Conservation (phyloP, 2,329 filamentous ascomycete genomes). For the Esteya vermicola region DNA sequence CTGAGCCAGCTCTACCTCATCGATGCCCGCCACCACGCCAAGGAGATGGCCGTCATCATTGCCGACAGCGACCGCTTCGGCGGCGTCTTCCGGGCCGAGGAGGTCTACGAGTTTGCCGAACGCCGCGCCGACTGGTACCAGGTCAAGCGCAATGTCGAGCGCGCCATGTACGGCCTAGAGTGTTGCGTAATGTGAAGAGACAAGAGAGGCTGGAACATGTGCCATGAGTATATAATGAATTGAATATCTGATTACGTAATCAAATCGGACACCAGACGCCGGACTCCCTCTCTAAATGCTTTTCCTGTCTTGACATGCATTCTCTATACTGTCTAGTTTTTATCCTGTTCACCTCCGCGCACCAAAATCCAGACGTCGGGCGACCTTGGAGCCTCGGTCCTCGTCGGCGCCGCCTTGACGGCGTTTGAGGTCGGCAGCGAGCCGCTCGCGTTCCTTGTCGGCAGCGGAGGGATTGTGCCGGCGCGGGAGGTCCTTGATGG, state of each 20-base stretch:
- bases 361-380: slow-evolving; percentile 70
- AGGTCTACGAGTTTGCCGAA: slow-evolving; percentile 96
- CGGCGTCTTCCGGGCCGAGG: slow-evolving; percentile 86
- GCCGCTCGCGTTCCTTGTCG: slow-evolving; percentile 29
- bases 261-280: no score
- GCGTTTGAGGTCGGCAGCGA: slow-evolving; percentile 66
- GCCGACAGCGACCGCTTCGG: slow-evolving; percentile 81
- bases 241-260: not conserved
- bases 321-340: not conserved
- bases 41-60: slow-evolving; percentile 90
- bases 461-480: slow-evolving; percentile 58
- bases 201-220: not conserved
- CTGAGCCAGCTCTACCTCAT: slow-evolving; percentile 93
- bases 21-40: slow-evolving; percentile 72
- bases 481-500: slow-evolving; percentile 65
- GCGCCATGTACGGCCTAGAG: slow-evolving; percentile 92
- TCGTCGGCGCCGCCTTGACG: slow-evolving; percentile 55
- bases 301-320: not conserved
- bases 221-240: not conserved
- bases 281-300: no score
- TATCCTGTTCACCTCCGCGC: slow-evolving; percentile 4
- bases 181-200: slow-evolving; percentile 64
- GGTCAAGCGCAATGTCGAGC: slow-evolving; percentile 77
- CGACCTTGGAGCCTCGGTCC: slow-evolving; percentile 56
- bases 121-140: slow-evolving; percentile 89